These are phyloP conservation scores for Purpureocillium takamizusanense DNA, from an alignment of 2,329 filamentous ascomycete genomes.

Conservation along the genomic window DNA sequence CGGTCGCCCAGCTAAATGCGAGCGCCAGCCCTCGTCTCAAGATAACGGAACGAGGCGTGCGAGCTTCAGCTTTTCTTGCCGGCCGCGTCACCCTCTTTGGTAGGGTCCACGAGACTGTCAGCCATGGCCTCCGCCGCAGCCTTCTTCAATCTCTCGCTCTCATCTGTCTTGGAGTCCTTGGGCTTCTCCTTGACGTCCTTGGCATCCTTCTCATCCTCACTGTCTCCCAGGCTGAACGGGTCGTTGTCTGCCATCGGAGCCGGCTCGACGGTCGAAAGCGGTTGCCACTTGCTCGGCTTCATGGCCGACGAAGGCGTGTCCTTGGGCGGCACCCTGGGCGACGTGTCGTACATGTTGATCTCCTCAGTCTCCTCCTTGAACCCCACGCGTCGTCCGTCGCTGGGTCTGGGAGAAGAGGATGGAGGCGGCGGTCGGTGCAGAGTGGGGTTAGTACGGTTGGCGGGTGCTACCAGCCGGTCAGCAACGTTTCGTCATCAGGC, in stretches of 20 bases:
- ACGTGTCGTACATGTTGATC: conserved; percentile 64
- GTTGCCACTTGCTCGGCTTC: conserved; percentile 95
- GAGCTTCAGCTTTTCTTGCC: conserved; percentile 24
- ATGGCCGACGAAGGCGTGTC: conserved; percentile 37
- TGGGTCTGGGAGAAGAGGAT: conserved; percentile 40
- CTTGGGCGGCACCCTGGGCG: conserved; percentile 45
- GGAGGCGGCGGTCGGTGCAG: conserved; percentile 63
- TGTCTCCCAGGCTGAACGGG: conserved; percentile 92
- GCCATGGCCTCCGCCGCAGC: conserved; percentile 54
- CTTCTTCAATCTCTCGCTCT: conserved; percentile 55
- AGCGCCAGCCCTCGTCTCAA: too few relatives aligned
- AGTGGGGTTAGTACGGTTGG: conserved; percentile 63
- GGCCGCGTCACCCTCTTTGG: conserved; percentile 20
- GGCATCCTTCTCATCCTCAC: conserved; percentile 74
- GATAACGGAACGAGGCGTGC: too few relatives aligned
- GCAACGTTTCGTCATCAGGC: background rate
- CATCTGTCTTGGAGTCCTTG: conserved; percentile 44
- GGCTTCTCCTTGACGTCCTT: conserved; percentile 27
- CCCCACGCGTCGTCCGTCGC: conserved; percentile 42
- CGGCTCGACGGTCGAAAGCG: conserved; percentile 72
- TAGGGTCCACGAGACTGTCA: conserved; percentile 38
- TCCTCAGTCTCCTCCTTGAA: conserved; percentile 64
- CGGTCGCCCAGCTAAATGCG: too few relatives aligned
- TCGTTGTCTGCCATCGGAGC: conserved; percentile 84
- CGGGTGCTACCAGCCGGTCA: conserved; percentile 18